Evolutionary conservation across 192 early-diverging fungal genomes (phyloP), one percentile per base, ranked within the genome.

Genomic region (Obelidium mucronatum): DNA sequence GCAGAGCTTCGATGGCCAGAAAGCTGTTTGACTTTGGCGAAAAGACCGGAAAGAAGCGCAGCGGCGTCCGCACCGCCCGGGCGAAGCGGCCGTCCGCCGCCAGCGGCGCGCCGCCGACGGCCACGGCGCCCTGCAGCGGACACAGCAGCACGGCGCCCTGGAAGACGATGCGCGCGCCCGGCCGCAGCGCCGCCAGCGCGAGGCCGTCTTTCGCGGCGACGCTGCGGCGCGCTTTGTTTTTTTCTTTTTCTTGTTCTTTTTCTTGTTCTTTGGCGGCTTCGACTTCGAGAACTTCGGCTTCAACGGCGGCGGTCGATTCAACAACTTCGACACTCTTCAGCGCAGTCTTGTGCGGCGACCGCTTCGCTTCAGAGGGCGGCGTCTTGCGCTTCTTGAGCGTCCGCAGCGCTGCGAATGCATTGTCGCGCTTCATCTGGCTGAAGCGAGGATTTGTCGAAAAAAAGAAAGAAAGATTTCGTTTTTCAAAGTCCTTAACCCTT

Each of bases 111-210:
- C 44, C 44, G 31, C 63, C 54, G 15, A 86, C 58, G 3, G 67
- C n/a, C 6, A 82, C 31, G 17, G 55, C 53, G 22, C 85, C 85
- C 22, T 28, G 26, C 22, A 86, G 37, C 15, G 74, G 56, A 34
- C 71, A 72, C 30, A 84, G 33, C 30, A 73, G 54, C 8, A 78
- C 83, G 5, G 79, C 35, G 0, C 85, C 85, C 13, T 82, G 80
- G 54, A 86, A 84, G 42, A 66, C 70, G 34, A 84, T n/a, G n/a
- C n/a, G 30, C 63, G 26, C 63, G 22, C 63, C 63, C 0, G 34
- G 31, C 31, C 24, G n/a, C 63, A 65, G 26, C 19, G 63, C 63
- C 24, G 36, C 36, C 19, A 65, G 8, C 4, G 63, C 37, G 30
- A 65, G 24, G 11, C n/a, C n/a, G n/a, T n/a, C n/a, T n/a, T n/a